A percentile compares a stretch with the other conserved stretches of the same genome.
phyloP scores from a whole-genome alignment of 495 filamentous ascomycete genomes.

The Staphylotrichum longicolle region DNA sequence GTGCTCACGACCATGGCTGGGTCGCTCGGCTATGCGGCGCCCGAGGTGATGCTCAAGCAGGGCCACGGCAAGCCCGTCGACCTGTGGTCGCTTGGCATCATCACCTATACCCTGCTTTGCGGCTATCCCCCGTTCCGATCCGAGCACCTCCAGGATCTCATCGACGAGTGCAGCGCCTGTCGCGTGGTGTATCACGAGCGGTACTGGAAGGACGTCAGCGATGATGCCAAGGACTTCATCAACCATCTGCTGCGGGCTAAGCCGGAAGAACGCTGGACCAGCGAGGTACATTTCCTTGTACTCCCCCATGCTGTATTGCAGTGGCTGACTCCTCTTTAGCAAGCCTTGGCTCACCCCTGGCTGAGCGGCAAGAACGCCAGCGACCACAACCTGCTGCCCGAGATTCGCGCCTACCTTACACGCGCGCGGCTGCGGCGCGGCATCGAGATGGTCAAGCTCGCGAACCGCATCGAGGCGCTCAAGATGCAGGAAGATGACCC shows the following conservation, averaged over 20 bases:
- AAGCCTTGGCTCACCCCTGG: constrained; percentile 84
- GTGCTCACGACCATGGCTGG: constrained; percentile 98
- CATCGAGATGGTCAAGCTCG: constrained; percentile 94
- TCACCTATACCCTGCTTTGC: constrained; percentile 98
- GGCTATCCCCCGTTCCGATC: constrained; percentile 97
- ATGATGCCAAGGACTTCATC: constrained; percentile 96
- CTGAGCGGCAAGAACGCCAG: constrained; percentile 85
- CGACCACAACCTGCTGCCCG: constrained; percentile 94
- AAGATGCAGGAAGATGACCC: constrained; percentile 93
- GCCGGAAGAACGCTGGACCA: constrained; percentile 73
- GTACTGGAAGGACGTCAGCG: constrained; percentile 97
- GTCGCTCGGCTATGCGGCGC: constrained; percentile 96
- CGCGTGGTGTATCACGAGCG: constrained; percentile 94
- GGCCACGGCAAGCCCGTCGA: constrained; percentile 99
- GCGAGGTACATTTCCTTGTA: constrained; percentile 50
- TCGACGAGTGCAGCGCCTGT: constrained; percentile 90
- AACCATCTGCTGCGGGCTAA: constrained; percentile 73
- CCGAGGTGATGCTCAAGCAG: constrained; percentile 96
- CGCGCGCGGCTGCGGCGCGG: constrained; percentile 86
- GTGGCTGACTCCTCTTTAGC: constrained; percentile 25
- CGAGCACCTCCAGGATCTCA: constrained; percentile 88
- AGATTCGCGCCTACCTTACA: constrained; percentile 92
- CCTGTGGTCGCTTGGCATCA: constrained; percentile 98
- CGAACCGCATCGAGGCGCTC: constrained; percentile 94
- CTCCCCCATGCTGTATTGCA: constrained; percentile 26